Percentiles rank a stretch among this genome's conserved stretches.
Evolutionary conservation across 1,284 basidiomycete species (phyloP).

Genomic region (Tilletia caries): DNA sequence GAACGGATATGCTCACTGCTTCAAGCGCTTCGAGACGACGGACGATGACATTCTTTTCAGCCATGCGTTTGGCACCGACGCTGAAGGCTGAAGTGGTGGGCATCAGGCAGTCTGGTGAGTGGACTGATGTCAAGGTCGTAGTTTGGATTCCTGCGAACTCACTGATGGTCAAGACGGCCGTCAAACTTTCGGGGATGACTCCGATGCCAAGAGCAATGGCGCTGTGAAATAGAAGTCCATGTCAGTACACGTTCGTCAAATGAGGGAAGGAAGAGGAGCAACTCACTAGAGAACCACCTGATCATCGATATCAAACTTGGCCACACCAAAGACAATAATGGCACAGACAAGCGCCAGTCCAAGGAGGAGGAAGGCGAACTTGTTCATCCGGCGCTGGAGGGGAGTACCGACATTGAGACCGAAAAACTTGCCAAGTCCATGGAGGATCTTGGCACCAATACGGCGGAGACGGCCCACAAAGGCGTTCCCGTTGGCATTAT

Average conservation of each 20-base stretch:
- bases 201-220: slow-evolving; percentile 47
- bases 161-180: slow-evolving; percentile 53
- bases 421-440: slow-evolving; percentile 32
- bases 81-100: slow-evolving; percentile 39
- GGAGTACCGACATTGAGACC: slow-evolving; percentile 61
- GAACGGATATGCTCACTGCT: slow-evolving; percentile 26
- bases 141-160: too few species aligned
- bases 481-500: background rate
- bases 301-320: slow-evolving; percentile 53
- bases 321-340: slow-evolving; percentile 60
- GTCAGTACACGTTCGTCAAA: background rate
- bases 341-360: slow-evolving; percentile 61
- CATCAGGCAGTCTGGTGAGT: too few species aligned
- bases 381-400: slow-evolving; percentile 65
- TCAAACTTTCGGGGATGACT: slow-evolving; percentile 54
- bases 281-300: slow-evolving; percentile 58
- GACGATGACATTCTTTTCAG: slow-evolving; percentile 42
- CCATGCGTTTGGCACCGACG: slow-evolving; percentile 48
- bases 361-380: slow-evolving; percentile 65
- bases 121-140: too few species aligned
- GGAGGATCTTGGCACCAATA: background rate
- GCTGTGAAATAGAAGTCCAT: background rate
- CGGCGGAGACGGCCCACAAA: background rate
- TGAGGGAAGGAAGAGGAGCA: slow-evolving; percentile 25
- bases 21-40: slow-evolving; percentile 47